A percentile compares a stretch with the other conserved stretches of the same genome.
Conservation (phyloP, 352 stramenopile species). For the Pythium volutum region DNA sequence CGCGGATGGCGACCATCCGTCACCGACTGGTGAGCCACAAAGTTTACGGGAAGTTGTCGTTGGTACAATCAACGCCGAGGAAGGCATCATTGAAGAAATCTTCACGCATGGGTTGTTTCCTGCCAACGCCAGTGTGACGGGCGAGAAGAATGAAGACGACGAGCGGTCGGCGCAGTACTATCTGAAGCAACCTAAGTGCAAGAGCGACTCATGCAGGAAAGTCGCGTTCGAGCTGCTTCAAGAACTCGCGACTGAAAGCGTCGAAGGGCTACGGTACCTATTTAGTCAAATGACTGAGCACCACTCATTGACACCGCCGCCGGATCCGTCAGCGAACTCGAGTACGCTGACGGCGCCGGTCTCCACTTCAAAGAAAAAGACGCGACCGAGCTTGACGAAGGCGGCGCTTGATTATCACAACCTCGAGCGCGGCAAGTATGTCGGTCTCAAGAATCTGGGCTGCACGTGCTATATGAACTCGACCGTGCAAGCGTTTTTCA, state of each 20-base stretch:
- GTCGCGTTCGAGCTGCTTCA: conserved; percentile 78
- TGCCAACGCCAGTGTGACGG: conserved; percentile 13
- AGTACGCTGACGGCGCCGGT: conserved; percentile 19
- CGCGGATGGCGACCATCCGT: conserved; percentile 34
- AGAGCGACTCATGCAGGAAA: conserved; percentile 65
- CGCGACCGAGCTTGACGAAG: conserved; percentile 14
- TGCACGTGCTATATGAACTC: conserved; percentile 97
- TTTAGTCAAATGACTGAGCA: conserved; percentile 69
- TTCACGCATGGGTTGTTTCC: conserved; percentile 28
- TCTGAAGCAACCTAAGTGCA: conserved; percentile 77
- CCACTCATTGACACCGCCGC: conserved; percentile 61
- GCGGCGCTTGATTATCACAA: conserved; percentile 31
- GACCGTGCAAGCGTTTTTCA: conserved; percentile 94
- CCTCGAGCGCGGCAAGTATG: conserved; percentile 73
- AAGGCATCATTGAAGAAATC: conserved; percentile 27
- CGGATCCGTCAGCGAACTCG: conserved; percentile 25
- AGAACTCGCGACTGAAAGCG: conserved; percentile 67
- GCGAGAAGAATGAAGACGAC: conserved; percentile 20
- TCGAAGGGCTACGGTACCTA: conserved; percentile 54
- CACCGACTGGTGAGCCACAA: conserved; percentile 33
- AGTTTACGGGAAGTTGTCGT: conserved; percentile 25
- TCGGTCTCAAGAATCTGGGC: conserved; percentile 93
- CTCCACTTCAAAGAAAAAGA: conserved; percentile 48
- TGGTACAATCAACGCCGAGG: conserved; percentile 20
- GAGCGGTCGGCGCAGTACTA: conserved; percentile 61